Conservation (phyloP, 805 yeast genomes). For the Sugiyamaella americana region DNA sequence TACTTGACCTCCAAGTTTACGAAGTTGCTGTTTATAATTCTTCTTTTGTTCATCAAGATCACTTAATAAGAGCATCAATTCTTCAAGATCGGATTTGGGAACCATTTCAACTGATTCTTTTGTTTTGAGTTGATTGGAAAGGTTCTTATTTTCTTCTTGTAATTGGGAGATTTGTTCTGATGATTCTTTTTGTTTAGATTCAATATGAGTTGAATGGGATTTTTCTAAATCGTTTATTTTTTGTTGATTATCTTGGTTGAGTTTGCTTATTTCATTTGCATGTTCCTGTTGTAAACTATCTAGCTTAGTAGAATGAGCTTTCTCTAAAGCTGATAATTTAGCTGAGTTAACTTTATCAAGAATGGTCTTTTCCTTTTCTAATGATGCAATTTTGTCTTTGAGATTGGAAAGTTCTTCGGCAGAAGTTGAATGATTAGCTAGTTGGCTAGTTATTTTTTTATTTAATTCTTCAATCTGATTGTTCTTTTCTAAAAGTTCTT, state of each 20-base stretch:
- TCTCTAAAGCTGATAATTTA: neutral
- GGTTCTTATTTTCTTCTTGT: neutral
- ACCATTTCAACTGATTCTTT: constrained; percentile 26
- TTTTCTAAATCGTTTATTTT: neutral
- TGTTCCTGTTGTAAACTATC: neutral
- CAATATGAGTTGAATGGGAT: neutral
- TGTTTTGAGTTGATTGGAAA: neutral
- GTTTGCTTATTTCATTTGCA: constrained; percentile 2
- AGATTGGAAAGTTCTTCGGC: neutral
- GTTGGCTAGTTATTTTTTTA: neutral
- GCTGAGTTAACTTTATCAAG: neutral
- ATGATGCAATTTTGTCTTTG: neutral
- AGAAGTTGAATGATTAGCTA: neutral
- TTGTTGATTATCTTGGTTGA: neutral
- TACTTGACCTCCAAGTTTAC: constrained; percentile 52
- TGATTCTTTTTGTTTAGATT: neutral
- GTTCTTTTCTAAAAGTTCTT: no score
- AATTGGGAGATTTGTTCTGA: neutral
- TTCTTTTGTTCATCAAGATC: constrained; percentile 67
- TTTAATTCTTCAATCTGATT: neutral
- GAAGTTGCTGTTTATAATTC: constrained; percentile 49
- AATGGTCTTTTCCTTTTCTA: constrained; percentile 3
- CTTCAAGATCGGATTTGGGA: constrained; percentile 58
- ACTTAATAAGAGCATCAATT: constrained; percentile 65
- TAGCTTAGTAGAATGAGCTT: constrained; percentile 1